Evolutionary conservation across 1,284 basidiomycete genomes (phyloP).

Genomic region (Cryptococcus neoformans): DNA sequence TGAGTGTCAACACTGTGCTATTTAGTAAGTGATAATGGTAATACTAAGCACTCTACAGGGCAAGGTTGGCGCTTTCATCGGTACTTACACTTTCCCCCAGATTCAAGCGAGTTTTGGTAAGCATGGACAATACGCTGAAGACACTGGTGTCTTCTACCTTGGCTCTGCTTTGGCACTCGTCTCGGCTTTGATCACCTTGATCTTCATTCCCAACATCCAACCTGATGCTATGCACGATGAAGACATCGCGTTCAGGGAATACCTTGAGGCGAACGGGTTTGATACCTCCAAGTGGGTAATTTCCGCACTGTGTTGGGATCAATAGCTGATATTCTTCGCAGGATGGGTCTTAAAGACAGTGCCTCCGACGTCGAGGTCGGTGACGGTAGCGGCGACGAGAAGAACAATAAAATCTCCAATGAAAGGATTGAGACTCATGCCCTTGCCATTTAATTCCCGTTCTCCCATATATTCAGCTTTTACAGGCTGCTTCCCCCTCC

Average conservation of each 20-base stretch:
- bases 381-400: not conserved
- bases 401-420: not conserved
- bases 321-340: not conserved
- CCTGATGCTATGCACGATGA: conserved; percentile 77
- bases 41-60: conserved; percentile 33
- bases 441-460: not conserved
- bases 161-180: conserved; percentile 65
- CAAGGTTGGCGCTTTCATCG: conserved; percentile 73
- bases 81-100: conserved; percentile 68
- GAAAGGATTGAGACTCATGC: not conserved
- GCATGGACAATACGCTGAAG: conserved; percentile 29
- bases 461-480: not conserved
- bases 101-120: conserved; percentile 55
- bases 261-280: conserved; percentile 70
- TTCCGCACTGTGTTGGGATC: conserved; percentile 54
- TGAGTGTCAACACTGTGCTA: too few species aligned
- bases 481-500: too few species aligned
- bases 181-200: conserved; percentile 67
- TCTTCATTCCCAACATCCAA: conserved; percentile 71
- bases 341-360: conserved; percentile 24
- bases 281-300: conserved; percentile 56
- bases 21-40: too few species aligned
- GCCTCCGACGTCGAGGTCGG: conserved; percentile 13
- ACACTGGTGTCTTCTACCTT: conserved; percentile 44
- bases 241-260: conserved; percentile 71